These are phyloP conservation scores for Fusarium marasasianum DNA, from an alignment of 2,329 filamentous ascomycete species.

Conservation along the genomic window DNA sequence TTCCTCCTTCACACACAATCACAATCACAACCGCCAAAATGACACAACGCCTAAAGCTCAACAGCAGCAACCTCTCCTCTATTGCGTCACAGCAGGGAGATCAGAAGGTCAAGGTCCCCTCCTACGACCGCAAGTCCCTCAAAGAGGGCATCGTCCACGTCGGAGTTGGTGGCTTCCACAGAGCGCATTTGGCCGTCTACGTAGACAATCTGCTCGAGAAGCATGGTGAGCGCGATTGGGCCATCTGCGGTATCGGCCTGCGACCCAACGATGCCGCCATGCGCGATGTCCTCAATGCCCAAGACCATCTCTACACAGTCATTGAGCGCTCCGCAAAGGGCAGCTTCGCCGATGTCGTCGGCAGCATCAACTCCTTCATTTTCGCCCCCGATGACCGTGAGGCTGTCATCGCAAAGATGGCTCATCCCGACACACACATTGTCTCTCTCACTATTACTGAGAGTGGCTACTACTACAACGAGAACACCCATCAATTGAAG, in stretches of 20 bases:
- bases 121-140: constrained; percentile 55
- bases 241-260: constrained; percentile 62
- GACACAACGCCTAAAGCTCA: constrained; percentile 42
- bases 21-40: constrained; percentile 8
- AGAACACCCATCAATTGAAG: constrained; percentile 64
- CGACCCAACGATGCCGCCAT: constrained; percentile 60
- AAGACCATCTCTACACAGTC: constrained; percentile 63
- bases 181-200: constrained; percentile 63
- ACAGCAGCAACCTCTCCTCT: constrained; percentile 35
- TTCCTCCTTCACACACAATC: neutral
- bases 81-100: constrained; percentile 37
- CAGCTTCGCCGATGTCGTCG: constrained; percentile 58
- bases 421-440: constrained; percentile 62
- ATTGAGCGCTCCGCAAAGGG: constrained; percentile 63
- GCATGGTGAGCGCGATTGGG: constrained; percentile 55
- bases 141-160: constrained; percentile 65
- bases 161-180: constrained; percentile 64
- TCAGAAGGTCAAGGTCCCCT: constrained; percentile 46
- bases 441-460: constrained; percentile 66
- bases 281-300: constrained; percentile 58
- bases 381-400: constrained; percentile 62
- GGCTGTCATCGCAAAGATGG: constrained; percentile 64
- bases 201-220: constrained; percentile 59
- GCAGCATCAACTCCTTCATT: constrained; percentile 63
- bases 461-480: constrained; percentile 66